Evolutionary conservation across 768 basidiomycete species (phyloP), one percentile per base, ranked within the genome.

Genomic region (Wakefieldia striispora): DNA sequence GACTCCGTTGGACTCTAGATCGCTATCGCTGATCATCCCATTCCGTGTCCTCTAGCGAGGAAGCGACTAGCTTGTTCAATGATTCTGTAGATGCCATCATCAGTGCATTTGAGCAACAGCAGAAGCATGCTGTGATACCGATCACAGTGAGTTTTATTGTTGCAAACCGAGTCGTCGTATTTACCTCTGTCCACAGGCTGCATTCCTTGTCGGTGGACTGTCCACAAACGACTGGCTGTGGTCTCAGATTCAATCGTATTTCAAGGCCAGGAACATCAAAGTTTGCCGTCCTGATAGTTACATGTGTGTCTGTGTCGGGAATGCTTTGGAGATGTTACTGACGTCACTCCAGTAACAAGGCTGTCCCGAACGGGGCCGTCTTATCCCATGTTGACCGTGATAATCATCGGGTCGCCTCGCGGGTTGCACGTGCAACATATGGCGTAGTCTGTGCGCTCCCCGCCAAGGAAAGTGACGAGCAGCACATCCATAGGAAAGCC

Each of bases 141-240:
- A 41, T 57, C 29, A 43, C 40, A 1, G 56, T 56, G 16, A 33
- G 56, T 19, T 19, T 17, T 10, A 26, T 4, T 14, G 9, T 31
- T 8, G 31, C 2, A n/a, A 14, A 16, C 1, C 27, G 17, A 23
- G 12, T n/a, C 6, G 4, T 35, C 33, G 12, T 9, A 23, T 11
- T 34, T 7, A 44, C 9, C 16, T 17, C 9, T n/a, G 6, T 42
- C 17, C 16, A 6, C 31, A 59, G 57, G 41, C 7, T 23, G 58
- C 33, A 9, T 56, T 59, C 10, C 27, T 59, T n/a, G 43, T 59
- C 6, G 58, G 57, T 1, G 58, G 53, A 1, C 23, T 56, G 1
- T 43, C 45, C 12, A 33, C 31, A 4, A 59, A 52, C 10, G 37
- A 51, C 12, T 45, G 36, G 27, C 40, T 59, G 11, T 48, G 49